Percentiles rank a stretch among this genome's conserved stretches.
These are phyloP conservation scores for Euphorbia corollata DNA, from an alignment of 441 rosid species.

Conservation along the genomic window DNA sequence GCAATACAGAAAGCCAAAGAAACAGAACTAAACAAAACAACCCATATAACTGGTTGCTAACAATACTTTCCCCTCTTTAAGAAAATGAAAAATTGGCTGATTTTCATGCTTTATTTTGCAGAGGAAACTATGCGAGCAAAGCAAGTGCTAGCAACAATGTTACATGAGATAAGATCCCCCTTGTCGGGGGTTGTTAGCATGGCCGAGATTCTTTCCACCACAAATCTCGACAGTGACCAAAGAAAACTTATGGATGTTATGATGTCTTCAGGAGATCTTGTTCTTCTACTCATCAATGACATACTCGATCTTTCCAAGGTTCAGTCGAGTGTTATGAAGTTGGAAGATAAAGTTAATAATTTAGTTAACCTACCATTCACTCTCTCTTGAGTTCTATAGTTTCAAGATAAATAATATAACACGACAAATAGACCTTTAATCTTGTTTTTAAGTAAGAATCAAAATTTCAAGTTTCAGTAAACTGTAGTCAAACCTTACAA, in stretches of 20 bases:
- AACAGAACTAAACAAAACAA: slow-evolving; percentile 86
- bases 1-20: slow-evolving; percentile 96
- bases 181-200: slow-evolving; percentile 87
- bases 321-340: slow-evolving; percentile 94
- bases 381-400: too few relatives aligned
- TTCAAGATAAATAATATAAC: too few relatives aligned
- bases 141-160: slow-evolving; percentile 96
- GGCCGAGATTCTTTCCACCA: slow-evolving; percentile 83
- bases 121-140: slow-evolving; percentile 99
- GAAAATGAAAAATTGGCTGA: slow-evolving; percentile 7
- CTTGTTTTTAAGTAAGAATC: too few relatives aligned
- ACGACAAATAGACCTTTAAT: too few relatives aligned
- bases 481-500: too few relatives aligned
- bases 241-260: slow-evolving; percentile 68
- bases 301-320: slow-evolving; percentile 98
- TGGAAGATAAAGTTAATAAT: too few relatives aligned
- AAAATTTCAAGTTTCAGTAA: too few relatives aligned
- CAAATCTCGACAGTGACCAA: slow-evolving; percentile 73
- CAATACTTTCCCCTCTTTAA: neutral
- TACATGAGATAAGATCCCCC: slow-evolving; percentile 96
- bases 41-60: slow-evolving; percentile 77
- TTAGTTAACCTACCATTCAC: too few relatives aligned
- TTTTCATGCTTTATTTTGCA: slow-evolving; percentile 22
- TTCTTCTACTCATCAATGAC: slow-evolving; percentile 87
- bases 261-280: slow-evolving; percentile 94